Evolutionary conservation across 257 asterid species (phyloP), one percentile per base, ranked within the genome.

Genomic region (Penstemon newberryi): DNA sequence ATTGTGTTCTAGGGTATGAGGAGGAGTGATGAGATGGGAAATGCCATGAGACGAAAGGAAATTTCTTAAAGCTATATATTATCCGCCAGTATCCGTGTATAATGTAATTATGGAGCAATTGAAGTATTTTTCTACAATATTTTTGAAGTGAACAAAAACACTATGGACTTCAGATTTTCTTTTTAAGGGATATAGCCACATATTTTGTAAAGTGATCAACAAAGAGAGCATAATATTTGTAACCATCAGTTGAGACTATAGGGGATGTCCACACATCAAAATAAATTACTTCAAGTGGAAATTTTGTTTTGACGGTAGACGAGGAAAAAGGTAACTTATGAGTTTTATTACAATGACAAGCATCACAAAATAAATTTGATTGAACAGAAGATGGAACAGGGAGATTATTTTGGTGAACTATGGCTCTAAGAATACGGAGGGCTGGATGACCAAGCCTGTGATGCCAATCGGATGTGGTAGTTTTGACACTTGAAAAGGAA

Each of bases 1-100:
- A 49, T 64, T 64, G 7, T 64, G 69, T 36, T 64, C 15, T 10
- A 45, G 69, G 37, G 46, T 64, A 38, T 64, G 57, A 25, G 69
- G 58, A 43, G 33, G 44, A 4, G 57, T 18, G 15, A 25, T 65
- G 59, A n/a, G 59, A 13, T 60, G 40, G 10, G 70, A 25, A 1
- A 65, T 65, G 43, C 69, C 69, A 47, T 64, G n/a, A 15, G 8
- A n/a, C 1, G 58, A 6, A 1, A 53, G 33, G 15, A 4, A 12
- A 4, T 18, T 6, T n/a, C 9, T n/a, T 53, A 53, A 15, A 13
- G 38, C 12, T 4, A 3, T 9, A 15, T 53, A 53, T 53, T 53
- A 37, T 4, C 58, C 58, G 15, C 58, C 39, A 13, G 13, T 53
- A 15, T 53, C 33, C n/a, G 58, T n/a, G 33, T 18, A 53, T 3